These are phyloP conservation scores for Helotiales sp. DNA, from an alignment of 2,329 filamentous ascomycete species.

Conservation along the genomic window DNA sequence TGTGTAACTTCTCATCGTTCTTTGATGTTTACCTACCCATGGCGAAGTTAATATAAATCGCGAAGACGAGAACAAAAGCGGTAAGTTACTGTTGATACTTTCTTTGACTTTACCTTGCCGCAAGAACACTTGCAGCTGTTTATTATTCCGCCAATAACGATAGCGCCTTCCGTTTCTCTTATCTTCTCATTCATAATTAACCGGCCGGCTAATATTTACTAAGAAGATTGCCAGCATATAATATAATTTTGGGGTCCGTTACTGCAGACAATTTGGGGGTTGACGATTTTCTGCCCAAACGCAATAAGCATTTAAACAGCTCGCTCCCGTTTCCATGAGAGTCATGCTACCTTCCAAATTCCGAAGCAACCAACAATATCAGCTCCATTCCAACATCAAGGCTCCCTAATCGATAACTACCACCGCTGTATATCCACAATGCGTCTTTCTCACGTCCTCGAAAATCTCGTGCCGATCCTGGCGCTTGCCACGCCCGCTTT, in stretches of 20 bases:
- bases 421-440: neutral
- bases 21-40: too few species aligned
- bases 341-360: neutral
- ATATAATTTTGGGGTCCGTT: neutral
- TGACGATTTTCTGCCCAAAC: neutral
- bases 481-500: neutral
- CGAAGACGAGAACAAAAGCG: too few species aligned
- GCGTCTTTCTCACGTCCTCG: neutral
- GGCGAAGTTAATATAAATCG: too few species aligned
- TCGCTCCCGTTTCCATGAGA: neutral
- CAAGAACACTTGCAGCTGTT: too few species aligned
- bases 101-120: too few species aligned
- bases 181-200: too few species aligned
- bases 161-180: too few species aligned
- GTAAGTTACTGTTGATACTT: too few species aligned
- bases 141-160: too few species aligned
- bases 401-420: neutral
- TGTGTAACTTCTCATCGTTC: too few species aligned
- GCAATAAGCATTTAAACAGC: neutral
- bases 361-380: neutral
- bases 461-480: neutral
- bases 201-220: too few species aligned
- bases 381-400: neutral
- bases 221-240: too few species aligned
- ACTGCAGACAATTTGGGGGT: neutral